These are phyloP conservation scores for Parafenestella ontariensis DNA, from an alignment of 2,329 filamentous ascomycete genomes.

Conservation along the genomic window DNA sequence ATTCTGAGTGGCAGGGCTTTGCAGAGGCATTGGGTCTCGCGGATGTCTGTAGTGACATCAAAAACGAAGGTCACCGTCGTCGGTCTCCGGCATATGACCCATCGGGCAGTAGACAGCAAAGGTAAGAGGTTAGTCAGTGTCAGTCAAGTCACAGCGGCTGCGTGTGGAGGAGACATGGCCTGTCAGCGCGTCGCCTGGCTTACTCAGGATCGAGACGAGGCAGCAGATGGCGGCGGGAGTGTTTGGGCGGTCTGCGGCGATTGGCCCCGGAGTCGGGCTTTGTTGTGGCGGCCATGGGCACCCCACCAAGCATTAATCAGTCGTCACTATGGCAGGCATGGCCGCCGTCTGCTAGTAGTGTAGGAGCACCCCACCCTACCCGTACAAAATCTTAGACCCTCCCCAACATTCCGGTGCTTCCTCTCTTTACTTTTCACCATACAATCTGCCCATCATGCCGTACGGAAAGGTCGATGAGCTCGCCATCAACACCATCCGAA, in stretches of 20 bases:
- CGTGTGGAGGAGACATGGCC: neutral
- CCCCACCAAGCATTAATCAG: neutral
- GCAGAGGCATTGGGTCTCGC: neutral
- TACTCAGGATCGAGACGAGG: constrained; percentile 5
- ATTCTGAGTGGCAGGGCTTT: neutral
- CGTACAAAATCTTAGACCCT: constrained; percentile 25
- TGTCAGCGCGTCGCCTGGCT: constrained; percentile 7
- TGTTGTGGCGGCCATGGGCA: neutral
- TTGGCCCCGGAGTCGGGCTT: constrained; percentile 22
- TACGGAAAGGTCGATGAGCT: constrained; percentile 87
- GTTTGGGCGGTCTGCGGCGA: constrained; percentile 7
- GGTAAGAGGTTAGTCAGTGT: constrained; percentile 16
- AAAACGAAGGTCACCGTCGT: constrained; percentile 2
- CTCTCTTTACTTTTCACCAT: constrained; percentile 18
- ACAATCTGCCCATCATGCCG: constrained; percentile 69
- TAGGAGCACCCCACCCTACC: constrained; percentile 21
- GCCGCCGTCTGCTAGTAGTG: neutral
- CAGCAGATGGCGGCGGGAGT: neutral
- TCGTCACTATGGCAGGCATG: constrained; percentile 1
- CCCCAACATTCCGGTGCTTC: constrained; percentile 17
- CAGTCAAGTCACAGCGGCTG: constrained; percentile 6
- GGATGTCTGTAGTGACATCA: constrained; percentile 10
- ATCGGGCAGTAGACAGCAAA: constrained; percentile 1
- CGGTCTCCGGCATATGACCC: constrained; percentile 11
- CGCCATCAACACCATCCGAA: constrained; percentile 97